phyloP scores from a whole-genome alignment of 352 stramenopile species.

The Phytophthora pinifolia region DNA sequence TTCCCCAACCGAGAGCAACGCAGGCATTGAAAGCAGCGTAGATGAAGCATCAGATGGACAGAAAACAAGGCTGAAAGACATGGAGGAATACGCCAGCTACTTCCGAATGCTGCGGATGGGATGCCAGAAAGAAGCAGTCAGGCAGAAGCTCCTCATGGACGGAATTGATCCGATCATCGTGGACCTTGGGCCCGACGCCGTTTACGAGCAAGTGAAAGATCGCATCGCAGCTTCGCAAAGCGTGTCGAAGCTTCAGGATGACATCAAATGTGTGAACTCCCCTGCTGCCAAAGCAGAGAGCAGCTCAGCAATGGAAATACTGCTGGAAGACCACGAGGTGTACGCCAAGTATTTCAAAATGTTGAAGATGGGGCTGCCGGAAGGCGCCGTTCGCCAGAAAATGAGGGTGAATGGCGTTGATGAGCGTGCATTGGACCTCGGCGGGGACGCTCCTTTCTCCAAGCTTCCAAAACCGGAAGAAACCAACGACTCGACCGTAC shows the following conservation, averaged over 20 bases:
- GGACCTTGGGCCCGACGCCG: constrained; percentile 54
- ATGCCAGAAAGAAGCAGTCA: constrained; percentile 86
- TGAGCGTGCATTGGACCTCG: constrained; percentile 45
- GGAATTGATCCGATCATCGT: constrained; percentile 76
- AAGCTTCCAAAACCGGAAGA: constrained; percentile 7
- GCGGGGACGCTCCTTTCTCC: constrained; percentile 18
- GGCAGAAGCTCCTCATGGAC: constrained; percentile 92
- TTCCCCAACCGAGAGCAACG: neutral
- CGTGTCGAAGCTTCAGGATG: constrained; percentile 51
- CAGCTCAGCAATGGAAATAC: constrained; percentile 7
- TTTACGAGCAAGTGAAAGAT: constrained; percentile 66
- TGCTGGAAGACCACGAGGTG: constrained; percentile 59
- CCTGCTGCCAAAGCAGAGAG: constrained; percentile 9
- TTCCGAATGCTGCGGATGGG: constrained; percentile 95
- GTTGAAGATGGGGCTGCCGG: constrained; percentile 89
- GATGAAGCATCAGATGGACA: neutral
- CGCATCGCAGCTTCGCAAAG: constrained; percentile 34
- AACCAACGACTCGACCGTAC: constrained; percentile 1
- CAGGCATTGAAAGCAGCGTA: neutral
- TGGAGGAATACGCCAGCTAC: constrained; percentile 82
- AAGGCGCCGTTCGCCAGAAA: constrained; percentile 88
- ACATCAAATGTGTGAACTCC: constrained; percentile 58
- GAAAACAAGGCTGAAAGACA: constrained; percentile 51
- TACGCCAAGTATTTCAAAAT: constrained; percentile 95
- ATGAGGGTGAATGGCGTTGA: constrained; percentile 62